These are phyloP conservation scores for Atractiella rhizophila DNA, from an alignment of 768 basidiomycete genomes.

Conservation along the genomic window DNA sequence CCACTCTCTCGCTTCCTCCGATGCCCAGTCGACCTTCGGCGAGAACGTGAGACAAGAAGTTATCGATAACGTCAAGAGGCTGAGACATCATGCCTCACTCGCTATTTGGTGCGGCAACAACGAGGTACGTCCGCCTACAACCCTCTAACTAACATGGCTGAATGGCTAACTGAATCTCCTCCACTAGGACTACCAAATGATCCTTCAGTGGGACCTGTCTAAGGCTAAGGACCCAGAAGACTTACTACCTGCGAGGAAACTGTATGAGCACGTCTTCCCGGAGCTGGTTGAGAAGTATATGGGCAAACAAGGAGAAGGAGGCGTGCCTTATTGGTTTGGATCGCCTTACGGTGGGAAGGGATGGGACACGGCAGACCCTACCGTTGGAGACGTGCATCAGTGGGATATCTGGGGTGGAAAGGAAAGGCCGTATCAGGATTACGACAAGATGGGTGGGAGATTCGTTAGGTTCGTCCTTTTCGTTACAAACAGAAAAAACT, in stretches of 20 bases:
- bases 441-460: conserved; percentile 67
- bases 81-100: conserved; percentile 65
- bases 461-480: conserved; percentile 43
- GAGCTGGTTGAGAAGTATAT: conserved; percentile 37
- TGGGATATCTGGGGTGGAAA: conserved; percentile 41
- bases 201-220: conserved; percentile 57
- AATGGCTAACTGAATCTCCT: conserved; percentile 44
- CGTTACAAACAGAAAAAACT: not conserved
- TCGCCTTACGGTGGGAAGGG: too few relatives aligned
- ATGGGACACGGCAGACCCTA: conserved; percentile 50
- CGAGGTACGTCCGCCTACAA: too few relatives aligned
- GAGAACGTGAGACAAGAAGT: conserved; percentile 51
- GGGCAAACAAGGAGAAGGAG: conserved; percentile 20
- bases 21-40: conserved; percentile 51
- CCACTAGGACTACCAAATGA: conserved; percentile 49
- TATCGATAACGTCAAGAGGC: conserved; percentile 52
- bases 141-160: too few relatives aligned
- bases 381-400: conserved; percentile 71
- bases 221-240: conserved; percentile 40
- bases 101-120: conserved; percentile 63
- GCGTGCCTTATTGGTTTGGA: conserved; percentile 55
- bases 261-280: conserved; percentile 69
- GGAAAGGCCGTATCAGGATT: conserved; percentile 80
- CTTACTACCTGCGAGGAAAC: conserved; percentile 62
- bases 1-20: too few relatives aligned